Evolutionary conservation across 768 basidiomycete species (phyloP).

Genomic region (Leucocoprinus birnbaumii): DNA sequence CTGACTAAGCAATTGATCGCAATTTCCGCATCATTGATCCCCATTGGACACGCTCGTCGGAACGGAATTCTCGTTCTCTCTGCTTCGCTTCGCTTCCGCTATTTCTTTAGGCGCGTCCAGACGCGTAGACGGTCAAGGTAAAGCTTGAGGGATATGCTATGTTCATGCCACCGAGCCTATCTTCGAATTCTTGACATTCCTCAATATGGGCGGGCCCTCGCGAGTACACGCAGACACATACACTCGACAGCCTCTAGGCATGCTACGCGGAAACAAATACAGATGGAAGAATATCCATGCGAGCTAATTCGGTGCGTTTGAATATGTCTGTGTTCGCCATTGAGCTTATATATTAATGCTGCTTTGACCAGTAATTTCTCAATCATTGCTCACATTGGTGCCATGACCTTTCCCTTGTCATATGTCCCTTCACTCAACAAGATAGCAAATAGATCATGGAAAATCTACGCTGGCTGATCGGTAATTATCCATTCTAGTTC

Average conservation of each 20-base stretch:
- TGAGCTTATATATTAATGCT: slow-evolving; percentile 10
- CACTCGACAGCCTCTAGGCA: slow-evolving; percentile 21
- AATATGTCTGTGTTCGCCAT: not conserved
- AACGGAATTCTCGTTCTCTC: not conserved
- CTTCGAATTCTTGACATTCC: slow-evolving; percentile 21
- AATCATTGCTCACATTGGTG: slow-evolving; percentile 95
- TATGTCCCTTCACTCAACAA: not conserved
- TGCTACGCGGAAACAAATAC: slow-evolving; percentile 31
- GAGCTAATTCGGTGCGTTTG: slow-evolving; percentile 60
- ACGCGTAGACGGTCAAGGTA: too few relatives aligned
- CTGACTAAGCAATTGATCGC: slow-evolving; percentile 10
- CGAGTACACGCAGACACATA: not conserved
- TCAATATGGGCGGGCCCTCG: not conserved
- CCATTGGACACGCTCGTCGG: slow-evolving; percentile 1
- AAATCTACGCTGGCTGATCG: slow-evolving; percentile 94
- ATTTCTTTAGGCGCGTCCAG: slow-evolving; percentile 1
- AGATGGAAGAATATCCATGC: slow-evolving; percentile 63
- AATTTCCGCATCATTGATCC: not conserved
- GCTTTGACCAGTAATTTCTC: slow-evolving; percentile 86
- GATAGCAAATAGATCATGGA: slow-evolving; percentile 67
- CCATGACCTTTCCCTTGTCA: not conserved
- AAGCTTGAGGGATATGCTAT: slow-evolving; percentile 21
- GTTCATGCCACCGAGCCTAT: slow-evolving; percentile 28
- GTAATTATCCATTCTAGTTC: slow-evolving; percentile 32
- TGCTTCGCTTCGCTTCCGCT: not conserved